Conservation (phyloP, 2,329 filamentous ascomycete genomes). For the Fusarium zealandicum region DNA sequence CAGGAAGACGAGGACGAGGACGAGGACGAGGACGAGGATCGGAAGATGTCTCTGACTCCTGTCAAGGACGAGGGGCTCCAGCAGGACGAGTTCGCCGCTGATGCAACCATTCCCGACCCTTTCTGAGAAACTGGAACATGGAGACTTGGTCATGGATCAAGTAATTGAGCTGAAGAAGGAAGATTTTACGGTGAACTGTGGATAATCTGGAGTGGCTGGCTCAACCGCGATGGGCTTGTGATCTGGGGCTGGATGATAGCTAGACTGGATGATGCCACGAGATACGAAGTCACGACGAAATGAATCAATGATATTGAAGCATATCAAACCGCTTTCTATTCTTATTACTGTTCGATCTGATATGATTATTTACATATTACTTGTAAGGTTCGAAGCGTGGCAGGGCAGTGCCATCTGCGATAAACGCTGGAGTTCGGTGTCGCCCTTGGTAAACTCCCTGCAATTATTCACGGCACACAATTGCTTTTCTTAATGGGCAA, state of each 20-base stretch:
- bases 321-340: background rate
- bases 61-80: conserved; percentile 27
- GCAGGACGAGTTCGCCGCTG: conserved; percentile 4
- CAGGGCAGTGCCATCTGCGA: conserved; percentile 2
- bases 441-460: background rate
- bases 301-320: background rate
- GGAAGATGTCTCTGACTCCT: conserved; percentile 11
- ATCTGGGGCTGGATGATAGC: conserved; percentile 15
- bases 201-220: background rate
- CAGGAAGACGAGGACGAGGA: too few relatives aligned
- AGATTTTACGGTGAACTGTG: background rate
- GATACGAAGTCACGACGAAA: conserved; percentile 9
- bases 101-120: conserved; percentile 5
- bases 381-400: background rate
- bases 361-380: too few relatives aligned
- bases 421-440: background rate
- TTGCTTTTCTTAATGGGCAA: background rate
- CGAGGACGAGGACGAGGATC: conserved; percentile 25
- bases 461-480: background rate
- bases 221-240: conserved; percentile 3
- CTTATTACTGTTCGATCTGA: too few relatives aligned
- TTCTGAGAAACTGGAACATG: conserved; percentile 7
- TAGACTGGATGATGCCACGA: conserved; percentile 6
- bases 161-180: too few relatives aligned
- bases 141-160: background rate